Percentiles rank a stretch among this genome's conserved stretches.
Evolutionary conservation across 2,329 filamentous ascomycete species (phyloP).

Genomic region (Apiospora malaysiana): DNA sequence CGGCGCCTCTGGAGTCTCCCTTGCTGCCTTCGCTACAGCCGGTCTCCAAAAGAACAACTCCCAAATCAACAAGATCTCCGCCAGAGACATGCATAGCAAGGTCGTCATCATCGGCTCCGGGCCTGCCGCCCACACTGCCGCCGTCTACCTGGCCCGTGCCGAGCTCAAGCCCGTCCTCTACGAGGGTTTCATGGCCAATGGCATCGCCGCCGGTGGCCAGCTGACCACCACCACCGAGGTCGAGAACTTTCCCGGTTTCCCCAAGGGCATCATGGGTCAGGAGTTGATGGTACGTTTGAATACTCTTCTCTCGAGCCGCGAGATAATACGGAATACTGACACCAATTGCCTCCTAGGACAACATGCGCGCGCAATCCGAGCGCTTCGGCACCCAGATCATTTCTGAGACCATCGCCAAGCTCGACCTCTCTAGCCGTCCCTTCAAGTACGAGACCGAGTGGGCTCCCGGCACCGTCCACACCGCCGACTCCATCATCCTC

Average conservation of each 20-base stretch:
- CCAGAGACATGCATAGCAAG: constrained; percentile 85
- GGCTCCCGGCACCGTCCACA: constrained; percentile 80
- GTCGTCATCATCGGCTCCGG: constrained; percentile 94
- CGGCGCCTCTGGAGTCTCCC: constrained; percentile 73
- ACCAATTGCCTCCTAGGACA: constrained; percentile 58
- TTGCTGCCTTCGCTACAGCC: constrained; percentile 71
- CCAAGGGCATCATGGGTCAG: constrained; percentile 82
- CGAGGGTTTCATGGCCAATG: constrained; percentile 97
- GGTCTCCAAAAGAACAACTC: constrained; percentile 61
- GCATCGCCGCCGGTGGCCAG: constrained; percentile 94
- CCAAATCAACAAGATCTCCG: constrained; percentile 31
- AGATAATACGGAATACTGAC: neutral
- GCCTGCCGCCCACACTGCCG: constrained; percentile 95
- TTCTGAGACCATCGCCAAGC: constrained; percentile 86
- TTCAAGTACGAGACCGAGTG: constrained; percentile 97
- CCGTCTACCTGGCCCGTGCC: constrained; percentile 92
- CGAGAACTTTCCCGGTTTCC: constrained; percentile 98
- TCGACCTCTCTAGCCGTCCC: constrained; percentile 83
- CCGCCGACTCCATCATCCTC: constrained; percentile 90
- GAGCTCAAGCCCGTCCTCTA: constrained; percentile 95
- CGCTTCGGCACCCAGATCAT: constrained; percentile 93
- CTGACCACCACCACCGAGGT: constrained; percentile 98
- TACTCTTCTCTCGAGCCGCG: neutral
- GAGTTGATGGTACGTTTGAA: constrained; percentile 75
- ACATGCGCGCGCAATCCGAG: constrained; percentile 90